Base-by-base conservation (phyloP, 2,329 filamentous ascomycete species). In the Diaporthe caulivora region DNA sequence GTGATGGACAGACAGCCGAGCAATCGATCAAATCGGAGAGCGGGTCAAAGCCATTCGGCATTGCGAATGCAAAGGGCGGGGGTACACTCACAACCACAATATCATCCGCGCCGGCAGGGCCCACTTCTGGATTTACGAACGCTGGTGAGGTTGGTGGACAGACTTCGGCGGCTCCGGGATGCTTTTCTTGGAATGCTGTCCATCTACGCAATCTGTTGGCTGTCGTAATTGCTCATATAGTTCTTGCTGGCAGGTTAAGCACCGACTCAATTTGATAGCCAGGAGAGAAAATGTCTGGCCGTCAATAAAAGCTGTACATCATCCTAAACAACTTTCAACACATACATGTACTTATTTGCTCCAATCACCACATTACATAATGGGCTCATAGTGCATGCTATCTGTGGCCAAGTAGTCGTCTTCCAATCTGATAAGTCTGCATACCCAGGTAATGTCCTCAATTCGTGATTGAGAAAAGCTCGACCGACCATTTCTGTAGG, bases 11-110 rank as follows among this genome's bases (percentile, higher is more conserved):
- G 29, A 17, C 9, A 9, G 4, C 13, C 6, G 44, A n/a, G 2
- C 62, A 37, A 37, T 9, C 10, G 1, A 21, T 9, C 21, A 37
- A 37, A 8, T 7, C 62, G 15, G 29, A 34, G 15, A 15, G n/a
- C 7, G 60, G 29, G 8, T 24, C n/a, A 7, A 47, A 37, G 29
- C 42, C 26, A 13, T 49, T 49, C 11, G 60, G 60, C 1, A 9
- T n/a, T 17, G 5, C 42, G 13, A 10, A 4, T 1, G 21, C 8
- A 7, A 21, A 26, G 2, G 4, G 2, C 8, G 62, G 26, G 18
- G 44, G 62, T 44, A 65, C 62, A 2, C 44, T 65, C 1, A 65
- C 44, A 11, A 51, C 42, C 15, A 65, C 62, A 17, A 65, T 65
- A 13, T 51, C 62, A 15, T 65, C 62, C 1, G 44, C 21, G 6